Evolutionary conservation across 345 rosid genomes (phyloP).

Genomic region (Lenwebbia sp.): DNA sequence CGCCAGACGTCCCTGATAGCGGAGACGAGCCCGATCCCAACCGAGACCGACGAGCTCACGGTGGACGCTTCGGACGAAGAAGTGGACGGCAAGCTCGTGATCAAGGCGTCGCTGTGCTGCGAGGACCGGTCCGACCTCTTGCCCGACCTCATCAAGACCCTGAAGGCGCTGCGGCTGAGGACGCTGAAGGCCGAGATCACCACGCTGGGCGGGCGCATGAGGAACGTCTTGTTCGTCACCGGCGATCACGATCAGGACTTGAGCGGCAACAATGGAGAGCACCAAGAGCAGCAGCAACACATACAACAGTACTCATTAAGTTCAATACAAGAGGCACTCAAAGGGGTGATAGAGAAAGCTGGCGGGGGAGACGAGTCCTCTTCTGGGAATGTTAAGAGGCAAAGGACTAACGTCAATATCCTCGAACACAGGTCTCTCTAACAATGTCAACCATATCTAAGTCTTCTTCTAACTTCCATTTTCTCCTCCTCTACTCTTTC

Average conservation of each 20-base stretch:
- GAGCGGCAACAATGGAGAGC: slow-evolving; percentile 9
- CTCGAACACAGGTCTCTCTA: slow-evolving; percentile 63
- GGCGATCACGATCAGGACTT: slow-evolving; percentile 53
- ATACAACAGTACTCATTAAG: slow-evolving; percentile 39
- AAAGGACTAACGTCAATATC: slow-evolving; percentile 52
- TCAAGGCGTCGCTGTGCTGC: slow-evolving; percentile 88
- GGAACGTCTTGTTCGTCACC: slow-evolving; percentile 80
- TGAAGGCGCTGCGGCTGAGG: slow-evolving; percentile 68
- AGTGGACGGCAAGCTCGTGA: slow-evolving; percentile 61
- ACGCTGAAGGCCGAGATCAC: slow-evolving; percentile 93
- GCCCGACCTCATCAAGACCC: slow-evolving; percentile 75
- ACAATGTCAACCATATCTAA: neutral
- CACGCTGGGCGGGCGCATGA: slow-evolving; percentile 86
- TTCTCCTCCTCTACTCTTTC: neutral
- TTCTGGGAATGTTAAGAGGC: slow-evolving; percentile 77
- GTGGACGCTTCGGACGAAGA: slow-evolving; percentile 66
- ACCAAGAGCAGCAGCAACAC: slow-evolving; percentile 16
- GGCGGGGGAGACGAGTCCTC: slow-evolving; percentile 54
- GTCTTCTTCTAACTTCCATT: neutral
- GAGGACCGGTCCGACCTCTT: slow-evolving; percentile 89
- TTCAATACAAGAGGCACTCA: slow-evolving; percentile 85
- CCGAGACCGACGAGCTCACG: slow-evolving; percentile 77
- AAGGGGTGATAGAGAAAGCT: slow-evolving; percentile 81
- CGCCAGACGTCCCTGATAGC: slow-evolving; percentile 73
- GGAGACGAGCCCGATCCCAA: slow-evolving; percentile 70